These are phyloP conservation scores for Cyclotella cryptica DNA, from an alignment of 108 stramenopile genomes.

Conservation along the genomic window DNA sequence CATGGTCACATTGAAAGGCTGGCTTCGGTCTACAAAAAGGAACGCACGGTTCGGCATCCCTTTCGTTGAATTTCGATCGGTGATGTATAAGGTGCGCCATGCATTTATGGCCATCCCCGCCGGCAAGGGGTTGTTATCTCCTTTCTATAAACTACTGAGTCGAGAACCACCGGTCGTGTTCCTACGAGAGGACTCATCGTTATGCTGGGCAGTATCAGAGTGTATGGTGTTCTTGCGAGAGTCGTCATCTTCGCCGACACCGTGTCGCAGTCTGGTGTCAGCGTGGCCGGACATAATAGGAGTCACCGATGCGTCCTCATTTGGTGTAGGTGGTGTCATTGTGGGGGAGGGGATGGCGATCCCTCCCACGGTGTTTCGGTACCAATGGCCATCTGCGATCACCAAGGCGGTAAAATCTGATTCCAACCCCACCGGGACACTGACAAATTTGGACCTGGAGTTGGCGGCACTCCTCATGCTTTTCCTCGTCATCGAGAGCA, in stretches of 20 bases:
- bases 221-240: no score
- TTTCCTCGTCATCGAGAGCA: constrained; percentile 1
- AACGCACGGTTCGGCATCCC: not conserved
- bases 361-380: no score
- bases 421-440: not conserved
- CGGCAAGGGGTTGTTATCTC: not conserved
- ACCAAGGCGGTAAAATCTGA: not conserved
- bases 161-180: not conserved
- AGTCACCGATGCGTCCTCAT: no score
- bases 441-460: constrained; percentile 16
- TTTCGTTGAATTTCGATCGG: not conserved
- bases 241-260: not conserved
- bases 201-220: no score
- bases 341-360: no score
- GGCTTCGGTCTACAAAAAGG: not conserved
- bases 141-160: not conserved
- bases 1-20: not conserved
- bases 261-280: no score
- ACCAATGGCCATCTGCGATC: not conserved
- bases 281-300: no score
- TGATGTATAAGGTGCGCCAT: not conserved
- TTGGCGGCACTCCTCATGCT: constrained; percentile 2
- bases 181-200: not conserved
- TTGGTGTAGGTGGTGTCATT: no score
- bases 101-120: not conserved